Evolutionary conservation across 163 green algal species (phyloP).

Genomic region (Scenedesmus sp.): DNA sequence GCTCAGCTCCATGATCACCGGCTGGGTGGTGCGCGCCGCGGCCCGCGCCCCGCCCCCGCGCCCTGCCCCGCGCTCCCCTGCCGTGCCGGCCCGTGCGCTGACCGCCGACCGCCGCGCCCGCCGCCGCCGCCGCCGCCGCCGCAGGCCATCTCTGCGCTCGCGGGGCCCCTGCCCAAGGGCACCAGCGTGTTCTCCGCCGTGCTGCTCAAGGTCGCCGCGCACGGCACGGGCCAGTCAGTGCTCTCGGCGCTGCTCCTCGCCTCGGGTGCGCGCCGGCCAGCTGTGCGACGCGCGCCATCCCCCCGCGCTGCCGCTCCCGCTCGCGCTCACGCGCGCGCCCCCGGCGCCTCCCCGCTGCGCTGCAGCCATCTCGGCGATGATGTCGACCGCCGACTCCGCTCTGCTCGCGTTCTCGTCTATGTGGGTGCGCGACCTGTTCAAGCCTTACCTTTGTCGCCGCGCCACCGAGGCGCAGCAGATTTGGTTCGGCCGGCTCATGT

Average conservation of each 20-base stretch:
- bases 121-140: no score
- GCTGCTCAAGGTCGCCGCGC: constrained; percentile 44
- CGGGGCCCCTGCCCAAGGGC: constrained; percentile 16
- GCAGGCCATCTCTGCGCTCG: constrained; percentile 49
- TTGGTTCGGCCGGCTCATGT: constrained; percentile 46
- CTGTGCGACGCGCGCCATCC: neutral
- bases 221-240: constrained; percentile 53
- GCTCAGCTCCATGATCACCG: constrained; percentile 53
- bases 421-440: constrained; percentile 59
- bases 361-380: constrained; percentile 60
- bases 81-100: no score
- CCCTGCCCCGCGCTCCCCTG: neutral
- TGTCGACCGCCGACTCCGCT: constrained; percentile 58
- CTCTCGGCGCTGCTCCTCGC: constrained; percentile 38
- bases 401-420: constrained; percentile 55
- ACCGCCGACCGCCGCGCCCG: no score
- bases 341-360: constrained; percentile 26
- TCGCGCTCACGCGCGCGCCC: no score
- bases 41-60: neutral
- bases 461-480: constrained; percentile 47
- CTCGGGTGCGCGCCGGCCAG: constrained; percentile 9
- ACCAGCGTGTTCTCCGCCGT: constrained; percentile 49
- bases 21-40: no score
- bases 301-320: no score
- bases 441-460: constrained; percentile 47